Evolutionary conservation across 495 filamentous ascomycete genomes (phyloP).

Genomic region (Echria macrotheca): DNA sequence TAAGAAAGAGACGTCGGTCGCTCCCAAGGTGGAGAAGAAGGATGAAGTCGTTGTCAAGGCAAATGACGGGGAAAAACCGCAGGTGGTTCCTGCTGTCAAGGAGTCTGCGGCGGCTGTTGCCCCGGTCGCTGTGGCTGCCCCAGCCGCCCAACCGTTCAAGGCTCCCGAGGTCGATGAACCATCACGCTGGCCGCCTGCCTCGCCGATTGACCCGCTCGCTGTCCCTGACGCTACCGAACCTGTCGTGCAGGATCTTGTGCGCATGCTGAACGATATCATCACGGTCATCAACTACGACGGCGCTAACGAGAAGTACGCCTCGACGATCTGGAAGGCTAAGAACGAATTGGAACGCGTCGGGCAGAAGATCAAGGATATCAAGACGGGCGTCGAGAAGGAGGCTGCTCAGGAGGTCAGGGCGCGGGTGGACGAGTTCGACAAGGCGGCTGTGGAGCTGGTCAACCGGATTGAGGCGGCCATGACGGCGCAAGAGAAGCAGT

Average conservation of each 20-base stretch:
- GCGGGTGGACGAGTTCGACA: slow-evolving; percentile 52
- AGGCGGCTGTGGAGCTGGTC: slow-evolving; percentile 63
- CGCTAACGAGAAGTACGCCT: slow-evolving; percentile 62
- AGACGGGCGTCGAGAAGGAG: slow-evolving; percentile 56
- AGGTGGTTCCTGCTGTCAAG: not conserved
- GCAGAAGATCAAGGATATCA: slow-evolving; percentile 65
- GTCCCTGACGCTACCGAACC: slow-evolving; percentile 72
- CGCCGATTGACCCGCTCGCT: slow-evolving; percentile 67
- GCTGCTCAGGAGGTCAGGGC: slow-evolving; percentile 71
- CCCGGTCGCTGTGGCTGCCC: not conserved
- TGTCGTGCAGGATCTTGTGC: slow-evolving; percentile 87
- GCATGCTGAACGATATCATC: slow-evolving; percentile 93
- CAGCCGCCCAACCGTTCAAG: slow-evolving; percentile 28
- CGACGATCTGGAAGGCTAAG: slow-evolving; percentile 77
- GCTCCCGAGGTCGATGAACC: slow-evolving; percentile 57
- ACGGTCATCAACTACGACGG: slow-evolving; percentile 83
- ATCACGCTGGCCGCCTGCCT: slow-evolving; percentile 51
- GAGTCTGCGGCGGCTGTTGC: slow-evolving; percentile 5
- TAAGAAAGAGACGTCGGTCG: slow-evolving; percentile 26
- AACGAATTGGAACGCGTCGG: slow-evolving; percentile 71
- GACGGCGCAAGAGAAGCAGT: slow-evolving; percentile 66
- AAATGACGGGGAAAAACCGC: not conserved
- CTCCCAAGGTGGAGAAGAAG: slow-evolving; percentile 8
- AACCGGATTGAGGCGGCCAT: slow-evolving; percentile 69
- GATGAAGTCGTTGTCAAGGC: slow-evolving; percentile 14